Base-by-base conservation (phyloP, 257 asterid genomes). In the Gentiana macrophylla region DNA sequence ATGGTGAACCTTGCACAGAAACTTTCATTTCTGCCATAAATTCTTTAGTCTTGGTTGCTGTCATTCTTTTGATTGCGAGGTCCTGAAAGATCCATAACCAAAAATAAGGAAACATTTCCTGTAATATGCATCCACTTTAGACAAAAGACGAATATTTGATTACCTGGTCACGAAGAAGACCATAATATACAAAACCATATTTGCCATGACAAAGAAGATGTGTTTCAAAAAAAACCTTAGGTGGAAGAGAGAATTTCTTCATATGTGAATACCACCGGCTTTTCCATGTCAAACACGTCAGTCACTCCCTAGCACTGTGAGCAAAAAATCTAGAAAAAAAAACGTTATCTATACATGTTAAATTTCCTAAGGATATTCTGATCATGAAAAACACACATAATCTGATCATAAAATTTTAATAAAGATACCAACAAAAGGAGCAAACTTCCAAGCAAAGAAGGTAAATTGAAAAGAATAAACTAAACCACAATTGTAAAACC, bases 1-100 rank as follows among this genome's bases (percentile, higher is more conserved):
- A 64, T 91, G 98, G 68, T 91, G 98, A 74, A 91, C 98, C 79
- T 81, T 91, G 86, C 96, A 87, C 3, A 91, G 80, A 72, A 72
- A 87, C 78, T 91, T 91, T 88, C 24, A 24, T 81, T 84, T 79
- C 87, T 96, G 93, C 89, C 78, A 70, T 79, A 68, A 87, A 87
- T 56, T 91, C 98, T 74, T 81, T 87, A 4, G 97, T 83, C 62
- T 87, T 85, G 12, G 90, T 84, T 52, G 88, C 81, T 32, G 81
- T 83, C 98, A 91, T 91, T 67, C 77, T 81, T 73, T 91, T 91
- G 32, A 87, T 77, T 34, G 96, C 94, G 59, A 85, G 95, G 81
- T 87, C 95, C 97, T 91, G 80, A 68, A 67, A 67, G 24, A 24
- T 67, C 55, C 38, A 55, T n/a, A 41, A 24, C 54, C 24, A 32